Evolutionary conservation across 495 filamentous ascomycete species (phyloP).

Genomic region (Hypoxylon perforatum): DNA sequence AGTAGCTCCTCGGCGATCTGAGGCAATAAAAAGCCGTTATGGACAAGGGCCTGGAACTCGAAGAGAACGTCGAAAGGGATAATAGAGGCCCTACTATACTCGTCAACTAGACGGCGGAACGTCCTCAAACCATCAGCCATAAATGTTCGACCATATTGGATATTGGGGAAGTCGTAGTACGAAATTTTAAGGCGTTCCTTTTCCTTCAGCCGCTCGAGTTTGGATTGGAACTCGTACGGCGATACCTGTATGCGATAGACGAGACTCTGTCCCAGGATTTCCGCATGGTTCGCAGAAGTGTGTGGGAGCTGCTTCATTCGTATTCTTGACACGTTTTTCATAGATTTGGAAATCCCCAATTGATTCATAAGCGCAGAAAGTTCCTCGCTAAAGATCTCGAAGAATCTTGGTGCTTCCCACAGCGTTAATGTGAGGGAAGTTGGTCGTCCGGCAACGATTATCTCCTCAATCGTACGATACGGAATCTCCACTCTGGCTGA

Average conservation of each 20-base stretch:
- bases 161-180: slow-evolving; percentile 28
- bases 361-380: slow-evolving; percentile 3
- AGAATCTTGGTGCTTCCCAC: slow-evolving; percentile 41
- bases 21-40: slow-evolving; percentile 64
- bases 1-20: slow-evolving; percentile 54
- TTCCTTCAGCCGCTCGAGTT: slow-evolving; percentile 33
- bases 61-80: slow-evolving; percentile 55
- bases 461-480: slow-evolving; percentile 39
- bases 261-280: slow-evolving; percentile 43
- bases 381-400: slow-evolving; percentile 3
- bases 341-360: neutral
- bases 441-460: slow-evolving; percentile 28
- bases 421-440: slow-evolving; percentile 39
- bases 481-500: slow-evolving; percentile 40
- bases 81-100: slow-evolving; percentile 5
- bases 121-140: slow-evolving; percentile 29
- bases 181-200: slow-evolving; percentile 42
- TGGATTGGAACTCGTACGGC: slow-evolving; percentile 26
- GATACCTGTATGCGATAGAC: slow-evolving; percentile 41
- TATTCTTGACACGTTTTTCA: slow-evolving; percentile 4
- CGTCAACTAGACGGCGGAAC: slow-evolving; percentile 32
- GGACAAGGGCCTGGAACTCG: slow-evolving; percentile 63
- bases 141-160: slow-evolving; percentile 6
- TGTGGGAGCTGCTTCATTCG: slow-evolving; percentile 38
- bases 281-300: slow-evolving; percentile 22